phyloP scores from a whole-genome alignment of 2,329 filamentous ascomycete species.

The Metarhizium anisopliae region DNA sequence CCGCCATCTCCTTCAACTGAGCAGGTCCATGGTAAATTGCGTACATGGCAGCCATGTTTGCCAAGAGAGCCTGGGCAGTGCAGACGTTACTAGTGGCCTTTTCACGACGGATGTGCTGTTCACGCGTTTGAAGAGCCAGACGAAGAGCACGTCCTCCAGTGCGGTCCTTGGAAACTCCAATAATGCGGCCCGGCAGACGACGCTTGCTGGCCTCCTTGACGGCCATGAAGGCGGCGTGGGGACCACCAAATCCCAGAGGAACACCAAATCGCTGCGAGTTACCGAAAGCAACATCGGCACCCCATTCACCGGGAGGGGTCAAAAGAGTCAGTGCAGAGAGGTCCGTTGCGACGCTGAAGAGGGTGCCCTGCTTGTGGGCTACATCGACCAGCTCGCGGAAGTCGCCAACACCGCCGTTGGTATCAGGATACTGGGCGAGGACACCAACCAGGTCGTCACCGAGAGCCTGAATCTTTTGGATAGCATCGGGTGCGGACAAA shows the following conservation, averaged over 20 bases:
- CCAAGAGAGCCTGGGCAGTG: constrained; percentile 85
- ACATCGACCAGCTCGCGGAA: constrained; percentile 65
- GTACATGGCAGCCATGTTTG: constrained; percentile 94
- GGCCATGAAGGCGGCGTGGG: constrained; percentile 95
- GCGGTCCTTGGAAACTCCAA: constrained; percentile 87
- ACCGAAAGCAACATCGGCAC: constrained; percentile 90
- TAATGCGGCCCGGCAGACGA: constrained; percentile 83
- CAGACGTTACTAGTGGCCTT: constrained; percentile 98
- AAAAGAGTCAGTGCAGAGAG: constrained; percentile 78
- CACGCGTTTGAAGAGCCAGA: constrained; percentile 80
- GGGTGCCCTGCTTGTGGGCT: constrained; percentile 68
- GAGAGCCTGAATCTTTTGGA: constrained; percentile 59
- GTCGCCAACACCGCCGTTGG: constrained; percentile 69
- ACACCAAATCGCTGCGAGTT: constrained; percentile 88
- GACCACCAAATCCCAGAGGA: constrained; percentile 83
- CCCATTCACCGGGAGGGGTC: constrained; percentile 86
- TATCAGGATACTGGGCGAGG: constrained; percentile 91
- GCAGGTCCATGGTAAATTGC: constrained; percentile 86
- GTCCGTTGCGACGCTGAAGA: constrained; percentile 84
- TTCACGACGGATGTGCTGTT: constrained; percentile 92
- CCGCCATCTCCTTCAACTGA: constrained; percentile 75
- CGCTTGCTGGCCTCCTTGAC: constrained; percentile 87
- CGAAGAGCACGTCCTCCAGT: constrained; percentile 73
- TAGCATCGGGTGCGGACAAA: constrained; percentile 52
- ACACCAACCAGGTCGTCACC: constrained; percentile 81